Percentiles rank a stretch among this genome's conserved stretches.
These are phyloP conservation scores for Bacterosira constricta DNA, from an alignment of 108 stramenopile genomes.

Conservation along the genomic window DNA sequence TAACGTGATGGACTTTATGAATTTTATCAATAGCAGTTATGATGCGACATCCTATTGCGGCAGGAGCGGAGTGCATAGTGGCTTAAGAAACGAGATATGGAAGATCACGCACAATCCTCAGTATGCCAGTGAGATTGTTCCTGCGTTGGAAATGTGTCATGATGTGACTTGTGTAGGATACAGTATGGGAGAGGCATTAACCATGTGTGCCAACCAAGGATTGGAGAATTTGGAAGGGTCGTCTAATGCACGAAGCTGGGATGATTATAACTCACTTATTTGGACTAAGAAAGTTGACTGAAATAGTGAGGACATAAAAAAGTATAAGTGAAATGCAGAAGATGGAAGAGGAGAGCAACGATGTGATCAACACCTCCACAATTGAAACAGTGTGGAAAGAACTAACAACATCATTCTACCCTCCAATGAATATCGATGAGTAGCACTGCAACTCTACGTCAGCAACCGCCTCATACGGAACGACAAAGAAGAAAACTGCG, in stretches of 20 bases:
- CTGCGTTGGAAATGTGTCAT: slow-evolving; percentile 14
- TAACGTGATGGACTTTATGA: background rate
- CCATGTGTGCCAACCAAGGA: slow-evolving; percentile 13
- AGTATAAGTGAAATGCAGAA: no score
- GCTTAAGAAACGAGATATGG: slow-evolving; percentile 24
- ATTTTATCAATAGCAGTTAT: slow-evolving; percentile 11
- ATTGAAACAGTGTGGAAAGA: no score
- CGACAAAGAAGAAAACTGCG: no score
- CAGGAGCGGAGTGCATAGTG: slow-evolving; percentile 14
- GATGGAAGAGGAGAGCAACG: no score
- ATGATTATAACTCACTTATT: slow-evolving; percentile 5
- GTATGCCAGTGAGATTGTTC: slow-evolving; percentile 5
- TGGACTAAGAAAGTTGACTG: slow-evolving; percentile 8
- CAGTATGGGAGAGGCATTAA: slow-evolving; percentile 8
- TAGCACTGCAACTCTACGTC: no score
- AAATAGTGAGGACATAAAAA: no score
- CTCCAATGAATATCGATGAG: no score
- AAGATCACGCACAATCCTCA: background rate
- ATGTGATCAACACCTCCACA: no score
- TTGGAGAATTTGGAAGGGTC: slow-evolving; percentile 9
- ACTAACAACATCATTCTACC: no score
- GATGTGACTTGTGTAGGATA: slow-evolving; percentile 19
- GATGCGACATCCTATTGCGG: slow-evolving; percentile 27
- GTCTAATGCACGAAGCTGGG: background rate
- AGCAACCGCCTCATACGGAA: no score